A percentile compares a stretch with the other conserved stretches of the same genome.
Conservation (phyloP, 192 early-diverging fungal genomes). For the Irineochytrium annulatum region DNA sequence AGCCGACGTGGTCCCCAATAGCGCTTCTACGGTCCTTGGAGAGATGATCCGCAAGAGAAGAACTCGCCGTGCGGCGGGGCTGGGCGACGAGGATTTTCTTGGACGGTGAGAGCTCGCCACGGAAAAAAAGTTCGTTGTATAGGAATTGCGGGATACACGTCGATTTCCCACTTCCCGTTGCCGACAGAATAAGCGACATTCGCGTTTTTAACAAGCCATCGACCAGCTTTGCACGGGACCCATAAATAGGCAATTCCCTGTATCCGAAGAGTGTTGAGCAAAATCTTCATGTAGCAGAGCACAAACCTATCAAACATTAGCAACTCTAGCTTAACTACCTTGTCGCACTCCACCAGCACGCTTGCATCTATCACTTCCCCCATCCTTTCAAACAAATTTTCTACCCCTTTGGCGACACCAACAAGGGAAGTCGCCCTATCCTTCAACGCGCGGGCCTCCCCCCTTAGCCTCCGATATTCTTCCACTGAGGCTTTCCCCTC, state of each 20-base stretch:
- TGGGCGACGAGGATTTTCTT: constrained; percentile 32
- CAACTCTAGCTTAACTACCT: constrained; percentile 10
- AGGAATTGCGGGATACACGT: constrained; percentile 26
- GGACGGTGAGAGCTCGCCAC: not conserved
- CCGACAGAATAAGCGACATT: constrained; percentile 13
- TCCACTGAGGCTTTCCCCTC: too few species aligned
- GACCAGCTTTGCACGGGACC: not conserved
- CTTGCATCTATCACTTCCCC: too few species aligned
- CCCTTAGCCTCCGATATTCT: too few species aligned
- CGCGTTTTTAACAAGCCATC: constrained; percentile 4
- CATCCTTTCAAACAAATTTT: too few species aligned
- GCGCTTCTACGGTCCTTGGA: constrained; percentile 3
- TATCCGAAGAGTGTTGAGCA: not conserved
- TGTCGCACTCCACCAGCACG: too few species aligned
- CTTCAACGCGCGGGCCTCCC: too few species aligned
- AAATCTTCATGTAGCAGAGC: not conserved
- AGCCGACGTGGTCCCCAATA: constrained; percentile 24
- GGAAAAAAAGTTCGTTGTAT: constrained; percentile 20
- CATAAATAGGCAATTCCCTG: constrained; percentile 23
- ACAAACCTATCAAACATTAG: constrained; percentile 17
- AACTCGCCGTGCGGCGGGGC: constrained; percentile 30
- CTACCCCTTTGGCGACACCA: too few species aligned
- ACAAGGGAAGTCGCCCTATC: too few species aligned
- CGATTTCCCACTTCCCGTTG: constrained; percentile 24
- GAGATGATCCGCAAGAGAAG: constrained; percentile 20